These are phyloP conservation scores for Daldinia sp. DNA, from an alignment of 2,329 filamentous ascomycete genomes.

Conservation along the genomic window DNA sequence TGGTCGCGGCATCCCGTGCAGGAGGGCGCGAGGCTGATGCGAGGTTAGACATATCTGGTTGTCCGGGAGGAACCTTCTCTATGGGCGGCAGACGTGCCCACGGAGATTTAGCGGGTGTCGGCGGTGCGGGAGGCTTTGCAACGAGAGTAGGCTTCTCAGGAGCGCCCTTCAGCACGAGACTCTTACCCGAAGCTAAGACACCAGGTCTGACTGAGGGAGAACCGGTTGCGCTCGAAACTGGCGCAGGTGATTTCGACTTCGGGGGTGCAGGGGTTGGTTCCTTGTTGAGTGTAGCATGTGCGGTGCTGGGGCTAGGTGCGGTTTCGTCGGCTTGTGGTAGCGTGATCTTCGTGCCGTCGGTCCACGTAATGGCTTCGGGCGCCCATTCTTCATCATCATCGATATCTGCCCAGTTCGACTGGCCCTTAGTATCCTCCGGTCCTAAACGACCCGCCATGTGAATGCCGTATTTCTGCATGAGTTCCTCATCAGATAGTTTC, in stretches of 20 bases:
- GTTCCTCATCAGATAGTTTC: slow-evolving; percentile 85
- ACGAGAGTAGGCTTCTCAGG: slow-evolving; percentile 77
- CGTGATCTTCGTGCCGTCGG: slow-evolving; percentile 84
- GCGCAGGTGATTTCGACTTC: slow-evolving; percentile 58
- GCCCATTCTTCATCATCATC: slow-evolving; percentile 91
- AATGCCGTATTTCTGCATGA: slow-evolving; percentile 84
- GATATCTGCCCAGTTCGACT: slow-evolving; percentile 89
- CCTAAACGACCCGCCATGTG: slow-evolving; percentile 83
- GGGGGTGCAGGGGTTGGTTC: slow-evolving; percentile 43
- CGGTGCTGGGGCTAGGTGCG: slow-evolving; percentile 41
- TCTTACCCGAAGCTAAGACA: slow-evolving; percentile 63
- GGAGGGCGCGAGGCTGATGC: slow-evolving; percentile 55
- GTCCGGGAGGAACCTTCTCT: slow-evolving; percentile 77
- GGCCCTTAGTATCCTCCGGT: slow-evolving; percentile 75
- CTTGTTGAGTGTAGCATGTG: slow-evolving; percentile 50
- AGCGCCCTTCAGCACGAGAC: slow-evolving; percentile 71
- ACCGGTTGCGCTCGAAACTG: slow-evolving; percentile 43
- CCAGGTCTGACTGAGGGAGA: slow-evolving; percentile 56
- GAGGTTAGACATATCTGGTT: slow-evolving; percentile 61
- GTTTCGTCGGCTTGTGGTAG: slow-evolving; percentile 69
- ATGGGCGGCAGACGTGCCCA: slow-evolving; percentile 90
- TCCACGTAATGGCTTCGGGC: slow-evolving; percentile 86
- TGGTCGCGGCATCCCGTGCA: slow-evolving; percentile 63
- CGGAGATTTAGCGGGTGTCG: slow-evolving; percentile 83
- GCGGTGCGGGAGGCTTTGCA: slow-evolving; percentile 72